phyloP scores from a whole-genome alignment of 169 alveolate genomes.

The Plasmodium gaboni region DNA sequence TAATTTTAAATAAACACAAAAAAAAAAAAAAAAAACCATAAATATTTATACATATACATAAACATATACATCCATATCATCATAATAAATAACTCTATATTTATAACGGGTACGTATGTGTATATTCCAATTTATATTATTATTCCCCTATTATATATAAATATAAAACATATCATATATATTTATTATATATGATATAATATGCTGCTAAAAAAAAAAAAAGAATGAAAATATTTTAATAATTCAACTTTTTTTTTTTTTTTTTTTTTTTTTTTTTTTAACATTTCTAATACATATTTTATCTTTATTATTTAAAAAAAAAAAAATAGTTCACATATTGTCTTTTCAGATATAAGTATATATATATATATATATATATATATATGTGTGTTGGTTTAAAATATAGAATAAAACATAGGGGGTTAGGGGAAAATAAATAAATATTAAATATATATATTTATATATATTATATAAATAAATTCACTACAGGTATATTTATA shows the following conservation, averaged over 20 bases:
- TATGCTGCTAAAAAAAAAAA: too few species aligned
- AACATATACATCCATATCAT: background rate
- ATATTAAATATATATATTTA: slow-evolving; percentile 13
- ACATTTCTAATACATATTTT: too few species aligned
- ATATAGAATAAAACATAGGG: too few species aligned
- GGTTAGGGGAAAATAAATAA: background rate
- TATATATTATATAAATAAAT: slow-evolving; percentile 1
- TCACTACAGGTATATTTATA: background rate
- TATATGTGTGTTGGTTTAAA: too few species aligned
- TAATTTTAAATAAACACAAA: background rate
- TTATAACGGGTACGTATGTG: slow-evolving; percentile 3
- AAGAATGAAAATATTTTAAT: too few species aligned
- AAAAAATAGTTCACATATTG: too few species aligned
- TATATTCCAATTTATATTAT: background rate
- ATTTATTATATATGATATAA: too few species aligned
- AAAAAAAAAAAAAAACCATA: background rate
- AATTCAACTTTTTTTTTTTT: too few species aligned
- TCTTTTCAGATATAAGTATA: too few species aligned
- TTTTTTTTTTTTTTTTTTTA: too few species aligned
- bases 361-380: too few species aligned
- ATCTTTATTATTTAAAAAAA: too few species aligned
- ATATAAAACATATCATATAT: background rate
- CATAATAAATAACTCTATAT: background rate
- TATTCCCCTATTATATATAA: background rate
- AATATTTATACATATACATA: background rate